phyloP scores from a whole-genome alignment of 805 yeast genomes.

The Monosporozyma servazzii region DNA sequence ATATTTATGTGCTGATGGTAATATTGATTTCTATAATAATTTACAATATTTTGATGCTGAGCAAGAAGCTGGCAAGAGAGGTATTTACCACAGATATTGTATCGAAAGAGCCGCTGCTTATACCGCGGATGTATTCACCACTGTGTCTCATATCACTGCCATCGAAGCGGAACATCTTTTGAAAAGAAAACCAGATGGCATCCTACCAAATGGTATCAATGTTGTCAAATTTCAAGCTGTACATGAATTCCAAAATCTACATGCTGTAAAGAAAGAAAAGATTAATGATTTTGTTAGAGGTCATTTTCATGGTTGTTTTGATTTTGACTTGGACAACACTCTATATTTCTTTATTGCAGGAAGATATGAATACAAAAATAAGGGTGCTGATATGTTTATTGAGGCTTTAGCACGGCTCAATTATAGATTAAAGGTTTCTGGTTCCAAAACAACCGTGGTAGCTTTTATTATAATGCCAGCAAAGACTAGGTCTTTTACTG shows the following conservation, averaged over 20 bases:
- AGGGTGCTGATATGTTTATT: constrained; percentile 92
- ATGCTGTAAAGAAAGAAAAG: constrained; percentile 82
- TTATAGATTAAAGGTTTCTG: constrained; percentile 70
- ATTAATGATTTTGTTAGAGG: constrained; percentile 93
- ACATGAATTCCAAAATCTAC: constrained; percentile 95
- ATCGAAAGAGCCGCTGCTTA: constrained; percentile 95
- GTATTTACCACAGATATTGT: constrained; percentile 94
- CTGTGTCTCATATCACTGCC: constrained; percentile 97
- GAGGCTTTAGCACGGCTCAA: constrained; percentile 89
- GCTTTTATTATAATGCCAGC: constrained; percentile 99
- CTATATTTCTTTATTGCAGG: constrained; percentile 95
- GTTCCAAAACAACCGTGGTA: constrained; percentile 85
- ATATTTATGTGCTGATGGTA: constrained; percentile 93
- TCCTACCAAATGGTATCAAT: constrained; percentile 90
- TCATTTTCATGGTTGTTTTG: constrained; percentile 93
- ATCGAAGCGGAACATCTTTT: constrained; percentile 86
- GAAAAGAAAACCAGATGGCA: constrained; percentile 96
- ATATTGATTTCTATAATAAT: constrained; percentile 91
- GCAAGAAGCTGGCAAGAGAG: constrained; percentile 95
- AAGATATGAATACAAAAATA: constrained; percentile 90
- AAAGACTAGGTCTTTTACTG: constrained; percentile 84
- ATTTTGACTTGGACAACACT: constrained; percentile 89
- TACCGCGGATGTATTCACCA: constrained; percentile 91
- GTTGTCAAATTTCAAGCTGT: constrained; percentile 95
- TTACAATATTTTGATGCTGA: constrained; percentile 86